Evolutionary conservation across 106 monocot species (phyloP).

Genomic region (Allium sativum): DNA sequence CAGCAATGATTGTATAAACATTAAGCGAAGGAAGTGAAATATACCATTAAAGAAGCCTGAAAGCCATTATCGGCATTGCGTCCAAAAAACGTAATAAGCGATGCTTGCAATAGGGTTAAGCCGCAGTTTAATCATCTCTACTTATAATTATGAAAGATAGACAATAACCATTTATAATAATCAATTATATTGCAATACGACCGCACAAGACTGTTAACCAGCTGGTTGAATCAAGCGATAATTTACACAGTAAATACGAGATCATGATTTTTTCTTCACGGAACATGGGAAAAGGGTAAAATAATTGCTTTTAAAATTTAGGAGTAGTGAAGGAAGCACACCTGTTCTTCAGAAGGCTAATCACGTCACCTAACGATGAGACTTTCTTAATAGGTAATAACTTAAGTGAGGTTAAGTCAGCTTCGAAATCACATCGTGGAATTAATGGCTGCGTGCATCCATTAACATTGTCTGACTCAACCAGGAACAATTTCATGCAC

Average conservation of each 20-base stretch:
- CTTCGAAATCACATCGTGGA: slow-evolving; percentile 8
- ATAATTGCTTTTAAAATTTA: too few relatives aligned
- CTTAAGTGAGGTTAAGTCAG: slow-evolving; percentile 13
- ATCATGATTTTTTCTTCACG: too few relatives aligned
- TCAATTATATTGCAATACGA: too few relatives aligned
- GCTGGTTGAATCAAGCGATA: too few relatives aligned
- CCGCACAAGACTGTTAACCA: too few relatives aligned
- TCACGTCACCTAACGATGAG: slow-evolving; percentile 46
- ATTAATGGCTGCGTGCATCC: slow-evolving; percentile 28
- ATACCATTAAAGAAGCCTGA: slow-evolving; percentile 59
- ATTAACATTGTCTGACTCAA: slow-evolving; percentile 29
- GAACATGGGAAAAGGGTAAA: too few relatives aligned
- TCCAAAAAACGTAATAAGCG: slow-evolving; percentile 50
- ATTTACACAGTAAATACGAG: too few relatives aligned
- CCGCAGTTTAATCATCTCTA: slow-evolving; percentile 19
- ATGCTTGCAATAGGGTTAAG: slow-evolving; percentile 47
- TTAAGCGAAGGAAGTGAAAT: too few relatives aligned
- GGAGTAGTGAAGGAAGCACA: background rate
- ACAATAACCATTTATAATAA: too few relatives aligned
- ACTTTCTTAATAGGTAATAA: slow-evolving; percentile 15
- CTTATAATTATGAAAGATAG: too few relatives aligned
- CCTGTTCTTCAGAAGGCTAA: slow-evolving; percentile 63
- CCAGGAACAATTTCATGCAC: slow-evolving; percentile 66
- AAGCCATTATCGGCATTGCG: slow-evolving; percentile 60
- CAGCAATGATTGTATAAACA: too few relatives aligned